Evolutionary conservation across 1,284 basidiomycete genomes (phyloP).

Genomic region (Cutaneotrichosporon dermatis): DNA sequence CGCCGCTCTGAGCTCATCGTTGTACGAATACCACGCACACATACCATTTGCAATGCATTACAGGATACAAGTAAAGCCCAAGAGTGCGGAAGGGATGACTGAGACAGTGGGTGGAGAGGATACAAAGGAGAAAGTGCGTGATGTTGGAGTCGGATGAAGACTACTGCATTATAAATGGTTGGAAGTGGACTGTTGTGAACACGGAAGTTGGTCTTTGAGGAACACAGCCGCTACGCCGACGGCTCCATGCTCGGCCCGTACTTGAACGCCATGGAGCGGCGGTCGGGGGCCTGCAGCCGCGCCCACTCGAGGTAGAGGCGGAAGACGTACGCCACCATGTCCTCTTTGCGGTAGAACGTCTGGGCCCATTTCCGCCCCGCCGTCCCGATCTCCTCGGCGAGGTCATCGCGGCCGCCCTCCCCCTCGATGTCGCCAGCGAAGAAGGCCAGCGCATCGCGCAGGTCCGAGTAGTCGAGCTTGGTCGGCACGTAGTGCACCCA

Average conservation of each 20-base stretch:
- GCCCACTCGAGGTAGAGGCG: conserved; percentile 47
- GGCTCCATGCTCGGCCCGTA: conserved; percentile 31
- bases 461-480: conserved; percentile 50
- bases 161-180: too few relatives aligned
- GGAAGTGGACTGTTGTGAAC: too few relatives aligned
- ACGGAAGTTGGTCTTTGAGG: too few relatives aligned
- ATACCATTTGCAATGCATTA: conserved; percentile 1
- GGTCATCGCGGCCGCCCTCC: conserved; percentile 35
- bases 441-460: conserved; percentile 45
- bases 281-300: conserved; percentile 27
- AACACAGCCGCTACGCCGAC: too few relatives aligned
- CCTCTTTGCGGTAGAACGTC: conserved; percentile 42
- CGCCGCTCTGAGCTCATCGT: conserved; percentile 57
- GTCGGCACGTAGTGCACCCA: conserved; percentile 51
- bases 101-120: not conserved
- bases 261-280: conserved; percentile 27
- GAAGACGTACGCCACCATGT: conserved; percentile 46
- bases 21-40: conserved; percentile 4
- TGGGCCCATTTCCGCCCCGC: conserved; percentile 46
- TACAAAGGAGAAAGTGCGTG: too few relatives aligned
- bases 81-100: not conserved
- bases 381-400: conserved; percentile 47
- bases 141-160: too few relatives aligned
- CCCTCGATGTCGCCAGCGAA: conserved; percentile 34
- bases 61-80: too few relatives aligned